These are phyloP conservation scores for Amorphotheca resinae DNA, from an alignment of 495 filamentous ascomycete species.

Conservation along the genomic window DNA sequence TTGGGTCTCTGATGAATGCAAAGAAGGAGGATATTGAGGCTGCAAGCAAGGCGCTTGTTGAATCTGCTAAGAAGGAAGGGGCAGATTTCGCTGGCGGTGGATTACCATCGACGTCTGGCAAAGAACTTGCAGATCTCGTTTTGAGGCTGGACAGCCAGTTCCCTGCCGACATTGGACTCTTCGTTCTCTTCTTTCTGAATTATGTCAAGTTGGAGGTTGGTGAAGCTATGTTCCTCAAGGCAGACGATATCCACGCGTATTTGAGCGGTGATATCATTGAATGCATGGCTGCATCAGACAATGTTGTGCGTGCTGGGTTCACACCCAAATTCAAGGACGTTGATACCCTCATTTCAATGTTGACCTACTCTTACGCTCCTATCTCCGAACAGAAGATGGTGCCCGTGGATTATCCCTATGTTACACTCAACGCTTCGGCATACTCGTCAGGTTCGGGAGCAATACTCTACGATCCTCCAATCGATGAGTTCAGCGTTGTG, in stretches of 20 bases:
- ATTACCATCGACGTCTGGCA: constrained; percentile 44
- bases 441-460: constrained; percentile 61
- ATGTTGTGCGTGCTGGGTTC: constrained; percentile 66
- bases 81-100: constrained; percentile 51
- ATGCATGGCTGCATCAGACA: constrained; percentile 75
- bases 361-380: constrained; percentile 38
- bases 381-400: constrained; percentile 38
- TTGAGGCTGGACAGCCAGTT: constrained; percentile 64
- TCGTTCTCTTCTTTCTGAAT: constrained; percentile 63
- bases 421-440: constrained; percentile 59
- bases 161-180: constrained; percentile 62
- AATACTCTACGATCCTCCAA: constrained; percentile 50
- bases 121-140: constrained; percentile 65
- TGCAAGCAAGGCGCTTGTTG: constrained; percentile 53
- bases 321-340: constrained; percentile 53
- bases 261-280: constrained; percentile 70
- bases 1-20: constrained; percentile 69
- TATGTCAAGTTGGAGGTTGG: constrained; percentile 52
- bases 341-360: constrained; percentile 48
- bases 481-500: constrained; percentile 62
- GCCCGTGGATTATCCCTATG: constrained; percentile 69
- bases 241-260: constrained; percentile 71
- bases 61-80: constrained; percentile 51
- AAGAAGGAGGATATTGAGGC: constrained; percentile 49
- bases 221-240: constrained; percentile 61